Evolutionary conservation across 805 yeast genomes (phyloP), one percentile per base, ranked within the genome.

Genomic region (Jamesozyma lodderae): DNA sequence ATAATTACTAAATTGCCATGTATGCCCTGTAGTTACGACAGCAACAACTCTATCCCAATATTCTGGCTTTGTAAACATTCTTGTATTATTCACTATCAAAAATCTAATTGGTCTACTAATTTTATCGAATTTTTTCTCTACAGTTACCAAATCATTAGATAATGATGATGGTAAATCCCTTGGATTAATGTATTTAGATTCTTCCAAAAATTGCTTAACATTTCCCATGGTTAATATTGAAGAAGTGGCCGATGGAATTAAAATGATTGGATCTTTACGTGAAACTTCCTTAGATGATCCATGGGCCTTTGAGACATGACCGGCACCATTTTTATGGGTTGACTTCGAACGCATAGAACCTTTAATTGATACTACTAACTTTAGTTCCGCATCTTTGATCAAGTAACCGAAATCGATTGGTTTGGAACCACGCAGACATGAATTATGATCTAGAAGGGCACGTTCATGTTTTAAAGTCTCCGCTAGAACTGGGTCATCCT

Each of bases 21-120:
- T 70, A 64, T 92, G 98, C 10, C 99, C 99, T 9, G 96, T 90
- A 14, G 96, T 90, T 65, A 92, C 81, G 27, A 92, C 83, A 0
- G 95, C 96, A 35, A 90, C 84, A 1, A 92, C 96, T 42, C 98
- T 73, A 55, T 86, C 94, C 99, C 99, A 92, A 63, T 92, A 86
- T 59, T 92, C 97, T 3, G 95, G 94, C 57, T 88, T 90, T 18
- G 83, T 79, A 63, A 82, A 82, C 62, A 79, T 73, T 38, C 87
- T 94, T 4, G 87, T 86, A 40, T 84, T 82, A 56, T 85, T 94
- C 23, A 88, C 96, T 39, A 92, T 81, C 49, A 87, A 44, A 41
- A 60, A 59, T 37, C 55, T 56, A 16, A 59, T 35, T 11, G 63
- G 62, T 37, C 43, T 57, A 13, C 48, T 46, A 20, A 60, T 40